phyloP scores from a whole-genome alignment of 768 basidiomycete species.

The Pleurotus tuoliensis region DNA sequence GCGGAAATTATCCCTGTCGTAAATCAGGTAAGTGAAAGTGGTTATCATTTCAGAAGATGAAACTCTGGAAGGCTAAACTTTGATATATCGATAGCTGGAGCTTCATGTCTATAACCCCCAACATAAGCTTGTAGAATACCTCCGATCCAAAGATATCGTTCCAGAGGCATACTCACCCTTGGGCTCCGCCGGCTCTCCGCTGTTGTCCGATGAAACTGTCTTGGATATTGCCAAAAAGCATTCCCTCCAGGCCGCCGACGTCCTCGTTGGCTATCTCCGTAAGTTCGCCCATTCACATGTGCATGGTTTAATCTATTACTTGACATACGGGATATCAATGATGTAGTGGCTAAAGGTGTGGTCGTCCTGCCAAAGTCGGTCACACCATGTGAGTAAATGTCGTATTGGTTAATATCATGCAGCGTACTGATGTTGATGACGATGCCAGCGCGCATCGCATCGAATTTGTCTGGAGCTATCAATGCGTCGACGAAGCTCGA shows the following conservation, averaged over 20 bases:
- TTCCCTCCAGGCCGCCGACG: constrained; percentile 47
- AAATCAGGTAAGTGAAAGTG: constrained; percentile 48
- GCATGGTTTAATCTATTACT: background rate
- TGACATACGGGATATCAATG: constrained; percentile 6
- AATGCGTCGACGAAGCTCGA: constrained; percentile 42
- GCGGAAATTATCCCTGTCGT: constrained; percentile 70
- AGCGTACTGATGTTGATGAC: background rate
- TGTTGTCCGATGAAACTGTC: constrained; percentile 61
- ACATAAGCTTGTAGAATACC: constrained; percentile 59
- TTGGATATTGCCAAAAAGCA: constrained; percentile 56
- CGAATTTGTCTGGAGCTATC: constrained; percentile 52
- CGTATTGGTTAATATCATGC: background rate
- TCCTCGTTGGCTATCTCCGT: constrained; percentile 64
- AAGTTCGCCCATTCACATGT: constrained; percentile 17
- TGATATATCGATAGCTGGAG: constrained; percentile 47
- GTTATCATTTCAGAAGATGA: background rate
- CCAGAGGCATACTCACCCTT: constrained; percentile 82
- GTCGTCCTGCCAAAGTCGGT: constrained; percentile 78
- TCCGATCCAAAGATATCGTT: constrained; percentile 62
- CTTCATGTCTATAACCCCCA: constrained; percentile 75
- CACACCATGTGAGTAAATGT: constrained; percentile 33
- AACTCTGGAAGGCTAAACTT: background rate
- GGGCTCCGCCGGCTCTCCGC: constrained; percentile 62
- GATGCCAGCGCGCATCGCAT: constrained; percentile 47
- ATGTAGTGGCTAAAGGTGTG: constrained; percentile 56